phyloP scores from a whole-genome alignment of 768 basidiomycete species.

The Rhizopogon vinicolor region DNA sequence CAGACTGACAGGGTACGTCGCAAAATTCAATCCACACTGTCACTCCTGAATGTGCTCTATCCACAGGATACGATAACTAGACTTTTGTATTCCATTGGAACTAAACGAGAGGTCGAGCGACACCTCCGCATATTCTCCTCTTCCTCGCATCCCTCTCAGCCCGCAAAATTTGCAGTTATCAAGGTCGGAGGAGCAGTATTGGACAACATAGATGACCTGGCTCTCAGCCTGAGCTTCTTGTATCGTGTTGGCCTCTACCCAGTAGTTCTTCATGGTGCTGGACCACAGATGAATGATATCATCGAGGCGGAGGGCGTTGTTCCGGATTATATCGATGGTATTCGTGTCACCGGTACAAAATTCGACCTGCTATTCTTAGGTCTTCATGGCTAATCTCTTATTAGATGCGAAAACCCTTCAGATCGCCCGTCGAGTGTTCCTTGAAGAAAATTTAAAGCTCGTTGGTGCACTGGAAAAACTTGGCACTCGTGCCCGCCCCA shows the following conservation, averaged over 20 bases:
- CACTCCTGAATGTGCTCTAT: not conserved
- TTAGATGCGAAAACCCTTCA: slow-evolving; percentile 90
- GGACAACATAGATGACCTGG: slow-evolving; percentile 88
- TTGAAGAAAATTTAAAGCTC: slow-evolving; percentile 95
- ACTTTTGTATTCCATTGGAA: slow-evolving; percentile 93
- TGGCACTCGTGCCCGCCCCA: slow-evolving; percentile 95
- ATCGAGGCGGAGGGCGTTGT: slow-evolving; percentile 90
- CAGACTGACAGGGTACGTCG: slow-evolving; percentile 72
- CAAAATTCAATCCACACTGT: not conserved
- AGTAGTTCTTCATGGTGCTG: slow-evolving; percentile 93
- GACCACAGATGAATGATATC: slow-evolving; percentile 92
- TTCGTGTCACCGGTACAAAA: slow-evolving; percentile 84
- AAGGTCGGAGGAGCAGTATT: slow-evolving; percentile 98
- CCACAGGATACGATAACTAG: slow-evolving; percentile 93
- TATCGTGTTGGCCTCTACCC: slow-evolving; percentile 98
- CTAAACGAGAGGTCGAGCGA: slow-evolving; percentile 95
- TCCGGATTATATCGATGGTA: slow-evolving; percentile 97
- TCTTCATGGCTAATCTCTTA: not conserved
- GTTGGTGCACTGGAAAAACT: slow-evolving; percentile 90
- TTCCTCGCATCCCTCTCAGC: slow-evolving; percentile 83
- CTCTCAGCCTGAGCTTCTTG: slow-evolving; percentile 92
- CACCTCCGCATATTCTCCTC: slow-evolving; percentile 97
- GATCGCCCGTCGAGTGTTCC: slow-evolving; percentile 93
- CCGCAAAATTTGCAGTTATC: slow-evolving; percentile 95
- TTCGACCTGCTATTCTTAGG: not conserved